These are phyloP conservation scores for Diaporthe velutina DNA, from an alignment of 2,329 filamentous ascomycete species.

Conservation along the genomic window DNA sequence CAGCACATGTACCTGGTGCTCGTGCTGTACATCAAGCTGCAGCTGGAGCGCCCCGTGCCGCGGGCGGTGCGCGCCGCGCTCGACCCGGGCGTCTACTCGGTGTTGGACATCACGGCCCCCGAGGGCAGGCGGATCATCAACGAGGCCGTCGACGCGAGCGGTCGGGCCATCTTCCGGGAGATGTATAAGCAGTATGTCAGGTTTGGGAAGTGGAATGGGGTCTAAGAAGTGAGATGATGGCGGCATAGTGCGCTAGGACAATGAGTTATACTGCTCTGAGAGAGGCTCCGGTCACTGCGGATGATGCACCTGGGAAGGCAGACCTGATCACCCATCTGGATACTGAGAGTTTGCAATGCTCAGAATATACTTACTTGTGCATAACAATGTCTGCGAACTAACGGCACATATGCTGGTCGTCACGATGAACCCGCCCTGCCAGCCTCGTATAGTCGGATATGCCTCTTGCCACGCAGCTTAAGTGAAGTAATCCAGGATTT, in stretches of 20 bases:
- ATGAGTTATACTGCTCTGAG: no score
- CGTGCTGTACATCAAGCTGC: slow-evolving; percentile 71
- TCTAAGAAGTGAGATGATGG: slow-evolving; percentile 59
- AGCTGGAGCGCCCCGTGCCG: slow-evolving; percentile 67
- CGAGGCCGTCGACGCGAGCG: slow-evolving; percentile 70
- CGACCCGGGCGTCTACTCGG: slow-evolving; percentile 68
- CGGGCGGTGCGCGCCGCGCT: slow-evolving; percentile 66
- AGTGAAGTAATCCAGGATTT: not conserved
- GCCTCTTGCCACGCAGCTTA: not conserved
- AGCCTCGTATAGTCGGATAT: not conserved
- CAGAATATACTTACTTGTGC: not conserved
- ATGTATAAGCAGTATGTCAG: slow-evolving; percentile 71
- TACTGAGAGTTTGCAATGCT: not conserved
- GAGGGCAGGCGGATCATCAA: slow-evolving; percentile 69
- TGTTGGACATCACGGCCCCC: slow-evolving; percentile 69
- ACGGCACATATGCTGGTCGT: not conserved
- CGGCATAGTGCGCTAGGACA: no score
- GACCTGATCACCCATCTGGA: not conserved
- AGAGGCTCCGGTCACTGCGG: not conserved
- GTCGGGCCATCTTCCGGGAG: slow-evolving; percentile 69
- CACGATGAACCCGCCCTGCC: no score
- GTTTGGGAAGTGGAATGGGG: slow-evolving; percentile 75
- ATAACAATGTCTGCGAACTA: not conserved
- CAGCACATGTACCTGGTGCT: slow-evolving; percentile 73
- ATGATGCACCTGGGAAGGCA: no score